These are phyloP conservation scores for Clavulina sp. DNA, from an alignment of 768 basidiomycete genomes.

Conservation along the genomic window DNA sequence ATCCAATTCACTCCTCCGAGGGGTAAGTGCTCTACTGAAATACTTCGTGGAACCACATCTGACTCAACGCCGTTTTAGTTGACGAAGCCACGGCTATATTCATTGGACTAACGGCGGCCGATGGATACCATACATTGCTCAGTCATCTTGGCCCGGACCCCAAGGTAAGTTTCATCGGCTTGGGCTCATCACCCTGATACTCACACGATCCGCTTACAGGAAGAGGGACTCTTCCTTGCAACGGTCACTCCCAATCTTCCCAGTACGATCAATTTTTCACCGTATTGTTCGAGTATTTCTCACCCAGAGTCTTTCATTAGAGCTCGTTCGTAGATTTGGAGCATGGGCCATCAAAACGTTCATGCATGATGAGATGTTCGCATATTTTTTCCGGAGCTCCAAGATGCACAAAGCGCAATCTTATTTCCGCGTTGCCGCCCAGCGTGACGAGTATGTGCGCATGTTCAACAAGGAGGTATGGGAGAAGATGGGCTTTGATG, in stretches of 20 bases:
- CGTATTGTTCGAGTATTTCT: too few relatives aligned
- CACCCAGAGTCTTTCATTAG: too few relatives aligned
- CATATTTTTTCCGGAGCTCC: background rate
- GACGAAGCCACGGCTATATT: conserved; percentile 39
- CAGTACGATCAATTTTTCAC: too few relatives aligned
- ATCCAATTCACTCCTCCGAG: conserved; percentile 43
- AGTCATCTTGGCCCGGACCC: conserved; percentile 53
- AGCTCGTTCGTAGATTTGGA: background rate
- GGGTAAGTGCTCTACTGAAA: too few relatives aligned
- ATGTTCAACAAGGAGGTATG: too few relatives aligned
- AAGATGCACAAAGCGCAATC: conserved; percentile 5
- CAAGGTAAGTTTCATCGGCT: conserved; percentile 30
- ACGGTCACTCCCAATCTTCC: conserved; percentile 19
- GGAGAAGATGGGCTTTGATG: conserved; percentile 48
- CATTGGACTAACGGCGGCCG: conserved; percentile 45
- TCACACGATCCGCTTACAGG: conserved; percentile 17
- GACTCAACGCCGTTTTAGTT: too few relatives aligned
- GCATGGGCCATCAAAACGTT: background rate
- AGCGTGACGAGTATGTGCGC: too few relatives aligned
- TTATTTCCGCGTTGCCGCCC: too few relatives aligned
- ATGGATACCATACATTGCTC: conserved; percentile 55
- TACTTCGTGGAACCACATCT: too few relatives aligned
- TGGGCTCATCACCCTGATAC: too few relatives aligned
- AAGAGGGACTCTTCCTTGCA: conserved; percentile 19
- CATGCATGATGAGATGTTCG: background rate